Base-by-base conservation (phyloP, 139 green algal genomes). In the Edaphochlamys debaryana region DNA sequence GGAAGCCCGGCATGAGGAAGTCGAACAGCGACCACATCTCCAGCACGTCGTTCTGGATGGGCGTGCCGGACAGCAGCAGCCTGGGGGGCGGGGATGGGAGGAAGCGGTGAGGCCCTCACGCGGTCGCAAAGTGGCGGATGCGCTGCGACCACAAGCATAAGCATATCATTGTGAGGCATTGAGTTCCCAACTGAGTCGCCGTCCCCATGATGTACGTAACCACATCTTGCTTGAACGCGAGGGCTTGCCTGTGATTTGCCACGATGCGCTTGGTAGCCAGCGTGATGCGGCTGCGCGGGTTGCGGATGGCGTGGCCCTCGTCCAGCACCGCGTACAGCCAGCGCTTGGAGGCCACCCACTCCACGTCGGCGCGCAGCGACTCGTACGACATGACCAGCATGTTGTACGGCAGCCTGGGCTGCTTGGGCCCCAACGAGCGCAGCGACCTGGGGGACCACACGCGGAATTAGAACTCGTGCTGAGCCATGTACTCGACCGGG, bases 1-100 rank as follows among this genome's bases (percentile, higher is more conserved):
- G 89, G 84, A 98, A 97, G 58, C 96, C 96, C 0, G 97, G 97
- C 95, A 99, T 99, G 27, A 99, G 85, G 86, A 98, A 99, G 91
- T 99, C 96, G 86, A 99, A 99, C 17, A 99, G 87, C 7, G 88
- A 90, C 97, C 97, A 99, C 50, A 99, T 91, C 92, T 99, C 97
- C 38, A 94, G 67, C 50, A 98, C 94, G 70, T 93, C 93, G 93
- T 99, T 99, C 89, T 99, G 97, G 66, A 98, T 94, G 56, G 96
- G 96, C 0, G 96, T 98, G 62, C 96, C 96, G 52, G 82, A 94
- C 70, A 99, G 92, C 15, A 99, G 82, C 76, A 99, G 86, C 56
- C 97, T 88, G 78, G n/a, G 42, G 15, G 41, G 11, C 11, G 22
- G 34, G 34, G 23, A 32, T 7, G 42, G 11, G 30, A 40, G 11